These are phyloP conservation scores for Whalleya microplaca DNA, from an alignment of 2,329 filamentous ascomycete species.

Conservation along the genomic window DNA sequence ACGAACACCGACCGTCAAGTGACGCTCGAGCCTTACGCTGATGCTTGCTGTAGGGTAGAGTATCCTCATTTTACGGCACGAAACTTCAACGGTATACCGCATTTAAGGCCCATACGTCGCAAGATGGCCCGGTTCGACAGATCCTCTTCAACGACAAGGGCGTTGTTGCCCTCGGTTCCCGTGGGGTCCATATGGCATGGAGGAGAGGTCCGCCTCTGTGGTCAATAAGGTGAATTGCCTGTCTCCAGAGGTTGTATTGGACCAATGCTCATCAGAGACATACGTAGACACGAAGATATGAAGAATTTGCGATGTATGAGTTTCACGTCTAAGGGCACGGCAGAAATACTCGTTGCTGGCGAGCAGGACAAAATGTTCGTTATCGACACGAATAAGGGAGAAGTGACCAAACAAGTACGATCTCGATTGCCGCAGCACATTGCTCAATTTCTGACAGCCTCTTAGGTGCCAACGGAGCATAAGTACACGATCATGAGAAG, in stretches of 20 bases:
- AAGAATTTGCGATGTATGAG: slow-evolving; percentile 91
- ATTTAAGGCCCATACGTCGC: slow-evolving; percentile 74
- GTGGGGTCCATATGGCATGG: slow-evolving; percentile 85
- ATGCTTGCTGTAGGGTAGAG: slow-evolving; percentile 67
- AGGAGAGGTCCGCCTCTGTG: slow-evolving; percentile 83
- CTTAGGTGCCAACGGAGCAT: slow-evolving; percentile 68
- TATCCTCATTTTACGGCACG: slow-evolving; percentile 84
- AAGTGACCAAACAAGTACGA: slow-evolving; percentile 67
- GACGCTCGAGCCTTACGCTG: slow-evolving; percentile 5
- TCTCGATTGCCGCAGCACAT: not conserved
- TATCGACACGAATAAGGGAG: slow-evolving; percentile 70
- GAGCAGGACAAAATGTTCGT: slow-evolving; percentile 85
- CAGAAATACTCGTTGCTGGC: slow-evolving; percentile 85
- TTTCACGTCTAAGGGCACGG: slow-evolving; percentile 84
- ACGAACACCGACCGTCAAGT: slow-evolving; percentile 40
- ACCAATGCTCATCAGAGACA: slow-evolving; percentile 11
- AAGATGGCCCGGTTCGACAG: slow-evolving; percentile 82
- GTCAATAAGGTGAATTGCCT: slow-evolving; percentile 70
- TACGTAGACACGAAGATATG: slow-evolving; percentile 71
- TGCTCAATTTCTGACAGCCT: slow-evolving; percentile 35
- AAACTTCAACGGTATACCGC: slow-evolving; percentile 91
- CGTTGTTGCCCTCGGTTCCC: slow-evolving; percentile 80
- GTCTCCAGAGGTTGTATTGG: not conserved
- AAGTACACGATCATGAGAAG: slow-evolving; percentile 93
- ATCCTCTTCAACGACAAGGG: slow-evolving; percentile 91